Percentiles rank a stretch among this genome's conserved stretches.
Conservation (phyloP, 805 yeast species). For the Candida jianshihensis region DNA sequence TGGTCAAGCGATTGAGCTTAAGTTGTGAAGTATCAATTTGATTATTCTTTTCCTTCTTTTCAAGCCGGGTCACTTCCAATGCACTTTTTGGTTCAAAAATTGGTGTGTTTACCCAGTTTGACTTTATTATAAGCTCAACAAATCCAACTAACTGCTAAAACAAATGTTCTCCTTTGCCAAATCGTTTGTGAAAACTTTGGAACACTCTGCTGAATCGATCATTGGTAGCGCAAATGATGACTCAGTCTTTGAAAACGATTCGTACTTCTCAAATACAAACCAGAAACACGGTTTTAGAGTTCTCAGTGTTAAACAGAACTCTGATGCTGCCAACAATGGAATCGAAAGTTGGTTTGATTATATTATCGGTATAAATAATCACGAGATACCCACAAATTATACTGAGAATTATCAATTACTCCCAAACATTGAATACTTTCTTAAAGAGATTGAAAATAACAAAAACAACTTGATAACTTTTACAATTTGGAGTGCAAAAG, state of each 20-base stretch:
- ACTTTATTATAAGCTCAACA: too few species aligned
- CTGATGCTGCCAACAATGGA: slow-evolving; percentile 44
- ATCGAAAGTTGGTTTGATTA: slow-evolving; percentile 86
- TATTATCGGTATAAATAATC: slow-evolving; percentile 73
- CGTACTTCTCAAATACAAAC: slow-evolving; percentile 22
- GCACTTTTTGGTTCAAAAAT: too few species aligned
- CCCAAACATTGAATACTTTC: slow-evolving; percentile 38
- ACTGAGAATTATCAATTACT: slow-evolving; percentile 27
- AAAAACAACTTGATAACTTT: slow-evolving; percentile 39
- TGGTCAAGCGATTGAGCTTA: too few species aligned
- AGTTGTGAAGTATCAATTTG: too few species aligned
- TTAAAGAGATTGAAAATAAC: slow-evolving; percentile 35
- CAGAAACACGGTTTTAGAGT: slow-evolving; percentile 50
- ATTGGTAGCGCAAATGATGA: slow-evolving; percentile 21
- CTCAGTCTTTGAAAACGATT: slow-evolving; percentile 18
- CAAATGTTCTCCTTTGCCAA: slow-evolving; percentile 63
- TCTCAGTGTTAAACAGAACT: slow-evolving; percentile 37
- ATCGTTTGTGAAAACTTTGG: slow-evolving; percentile 49
- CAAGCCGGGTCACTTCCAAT: too few species aligned
- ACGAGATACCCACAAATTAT: slow-evolving; percentile 38
- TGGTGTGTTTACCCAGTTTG: too few species aligned
- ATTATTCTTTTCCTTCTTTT: too few species aligned
- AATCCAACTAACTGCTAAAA: too few species aligned
- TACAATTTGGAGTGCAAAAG: slow-evolving; percentile 83
- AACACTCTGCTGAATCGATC: slow-evolving; percentile 30